A percentile compares a stretch with the other conserved stretches of the same genome.
Evolutionary conservation across 2,329 filamentous ascomycete species (phyloP).

Genomic region (Talaromyces sp.): DNA sequence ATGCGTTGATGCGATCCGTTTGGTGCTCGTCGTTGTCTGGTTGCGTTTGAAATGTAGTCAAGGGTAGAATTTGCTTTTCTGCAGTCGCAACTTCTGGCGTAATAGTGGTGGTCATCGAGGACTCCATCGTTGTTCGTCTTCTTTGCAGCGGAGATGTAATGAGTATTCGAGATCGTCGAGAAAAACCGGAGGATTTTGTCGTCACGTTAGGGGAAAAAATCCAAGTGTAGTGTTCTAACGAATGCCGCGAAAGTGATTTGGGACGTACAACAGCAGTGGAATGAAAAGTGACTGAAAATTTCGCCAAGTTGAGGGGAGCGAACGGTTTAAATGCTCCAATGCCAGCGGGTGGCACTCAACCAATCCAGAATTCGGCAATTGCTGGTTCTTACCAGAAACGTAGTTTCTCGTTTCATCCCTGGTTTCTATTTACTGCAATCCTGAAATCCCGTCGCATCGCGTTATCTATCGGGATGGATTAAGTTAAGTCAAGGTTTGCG

Average conservation of each 20-base stretch:
- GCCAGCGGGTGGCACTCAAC: background rate
- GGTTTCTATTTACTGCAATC: background rate
- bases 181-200: background rate
- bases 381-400: background rate
- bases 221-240: background rate
- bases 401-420: background rate
- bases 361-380: background rate
- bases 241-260: background rate
- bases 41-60: slow-evolving; percentile 34
- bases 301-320: background rate
- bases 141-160: background rate
- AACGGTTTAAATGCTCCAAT: background rate
- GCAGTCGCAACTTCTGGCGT: background rate
- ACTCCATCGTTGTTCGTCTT: background rate
- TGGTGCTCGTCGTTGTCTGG: slow-evolving; percentile 38
- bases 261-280: background rate
- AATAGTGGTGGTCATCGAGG: background rate
- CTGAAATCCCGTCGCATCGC: background rate
- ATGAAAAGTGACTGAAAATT: background rate
- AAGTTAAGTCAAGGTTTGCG: background rate
- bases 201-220: background rate
- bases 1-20: slow-evolving; percentile 62
- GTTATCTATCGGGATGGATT: background rate
- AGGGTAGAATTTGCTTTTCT: slow-evolving; percentile 17
- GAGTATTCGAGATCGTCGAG: background rate